phyloP scores from a whole-genome alignment of 176 grass and related monocot species.

The Oryza coarctata region DNA sequence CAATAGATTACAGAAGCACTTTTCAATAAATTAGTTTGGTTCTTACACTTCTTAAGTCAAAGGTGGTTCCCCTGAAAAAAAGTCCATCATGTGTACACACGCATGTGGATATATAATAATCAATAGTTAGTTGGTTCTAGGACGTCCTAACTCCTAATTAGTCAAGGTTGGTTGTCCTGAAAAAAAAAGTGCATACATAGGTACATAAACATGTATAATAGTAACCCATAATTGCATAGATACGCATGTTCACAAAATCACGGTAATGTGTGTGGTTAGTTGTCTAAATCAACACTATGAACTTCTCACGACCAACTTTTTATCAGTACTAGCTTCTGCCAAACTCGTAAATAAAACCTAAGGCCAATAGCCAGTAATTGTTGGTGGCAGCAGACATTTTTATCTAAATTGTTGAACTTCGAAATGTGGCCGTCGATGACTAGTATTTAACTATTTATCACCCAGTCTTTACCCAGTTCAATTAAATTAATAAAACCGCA shows the following conservation, averaged over 20 bases:
- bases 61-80: not conserved
- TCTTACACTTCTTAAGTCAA: not conserved
- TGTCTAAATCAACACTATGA: not conserved
- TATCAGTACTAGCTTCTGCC: no score
- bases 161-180: slow-evolving; percentile 2
- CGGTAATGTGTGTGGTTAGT: not conserved
- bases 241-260: not conserved
- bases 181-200: not conserved
- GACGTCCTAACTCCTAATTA: not conserved
- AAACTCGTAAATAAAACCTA: no score
- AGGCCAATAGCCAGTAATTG: not conserved
- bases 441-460: not conserved
- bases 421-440: not conserved
- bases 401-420: not conserved
- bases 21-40: not conserved
- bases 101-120: not conserved
- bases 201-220: not conserved
- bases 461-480: not conserved
- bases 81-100: not conserved
- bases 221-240: not conserved
- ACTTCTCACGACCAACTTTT: no score
- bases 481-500: not conserved
- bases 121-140: not conserved
- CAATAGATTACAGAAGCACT: not conserved
- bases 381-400: not conserved